Evolutionary conservation across 169 alveolate species (phyloP), one percentile per base, ranked within the genome.

Genomic region (Plasmodium vivax): DNA sequence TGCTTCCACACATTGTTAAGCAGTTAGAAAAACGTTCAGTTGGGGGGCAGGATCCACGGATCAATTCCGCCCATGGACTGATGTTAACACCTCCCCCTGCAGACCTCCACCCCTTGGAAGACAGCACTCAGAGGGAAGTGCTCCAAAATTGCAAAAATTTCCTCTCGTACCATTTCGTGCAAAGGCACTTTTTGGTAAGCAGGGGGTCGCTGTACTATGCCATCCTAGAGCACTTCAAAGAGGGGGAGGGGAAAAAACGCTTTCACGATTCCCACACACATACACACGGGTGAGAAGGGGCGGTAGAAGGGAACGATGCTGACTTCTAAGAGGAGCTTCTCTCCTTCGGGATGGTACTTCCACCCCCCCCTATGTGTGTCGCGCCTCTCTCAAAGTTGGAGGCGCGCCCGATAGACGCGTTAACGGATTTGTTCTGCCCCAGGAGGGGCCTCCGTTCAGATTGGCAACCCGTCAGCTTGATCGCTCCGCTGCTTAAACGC

Each of bases 111-210:
- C 32, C 12, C 45, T 77, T 87, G 56, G 87, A 87, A 10, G 54
- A 87, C 4, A 2, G 1, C 4, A 56, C 82, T 5, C 87, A 77
- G n/a, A 9, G 47, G 19, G 54, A 54, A 34, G 30, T 87, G 71
- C 81, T 87, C 19, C 56, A 19, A 3, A 75, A 34, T 87, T 87
- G 82, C 19, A 23, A 34, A 54, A 87, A 87, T 56, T 32, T 87
- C 81, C 81, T 87, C 6, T 87, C 93, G 0, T 87, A 75, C 45
- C 73, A 87, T 32, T 87, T 51, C 72, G 93, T 77, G 41, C 30
- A 47, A 7, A 54, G 12, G 0, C 0, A 87, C 75, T 87, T 87
- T 58, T 8, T 19, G 6, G 14, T 87, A 54, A 23, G 82, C 36
- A 87, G 47, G 81, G 23, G 68, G n/a, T 87, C 93, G 3, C 23